A percentile compares a stretch with the other conserved stretches of the same genome.
Conservation (phyloP, 177 flowering plant genomes). For the Vitis hybrid region DNA sequence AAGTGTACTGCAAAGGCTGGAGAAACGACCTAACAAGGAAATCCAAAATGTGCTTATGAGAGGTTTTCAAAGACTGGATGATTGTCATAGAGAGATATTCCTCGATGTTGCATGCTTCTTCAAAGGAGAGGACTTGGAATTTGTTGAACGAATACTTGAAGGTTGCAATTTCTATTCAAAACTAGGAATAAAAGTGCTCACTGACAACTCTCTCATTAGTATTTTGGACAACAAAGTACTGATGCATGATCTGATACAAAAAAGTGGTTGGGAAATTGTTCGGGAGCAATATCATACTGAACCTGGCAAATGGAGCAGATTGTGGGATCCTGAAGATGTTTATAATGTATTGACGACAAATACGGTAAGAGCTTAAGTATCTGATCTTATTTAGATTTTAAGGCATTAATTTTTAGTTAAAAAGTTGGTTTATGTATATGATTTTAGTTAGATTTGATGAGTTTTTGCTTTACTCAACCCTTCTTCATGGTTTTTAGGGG, state of each 20-base stretch:
- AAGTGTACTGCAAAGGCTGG: neutral
- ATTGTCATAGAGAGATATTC: constrained; percentile 16
- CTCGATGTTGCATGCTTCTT: constrained; percentile 30
- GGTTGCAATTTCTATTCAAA: constrained; percentile 2
- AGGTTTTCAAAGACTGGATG: constrained; percentile 17
- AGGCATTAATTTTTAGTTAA: too few species aligned
- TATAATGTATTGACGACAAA: neutral
- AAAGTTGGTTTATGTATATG: too few species aligned
- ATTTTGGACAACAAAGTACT: neutral
- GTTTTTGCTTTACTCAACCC: too few species aligned
- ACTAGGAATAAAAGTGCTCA: constrained; percentile 12
- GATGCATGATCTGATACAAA: constrained; percentile 23
- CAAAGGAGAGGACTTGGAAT: constrained; percentile 4
- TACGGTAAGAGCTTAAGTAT: neutral
- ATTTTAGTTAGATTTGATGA: too few species aligned
- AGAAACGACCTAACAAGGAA: neutral
- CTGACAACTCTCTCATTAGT: constrained; percentile 7
- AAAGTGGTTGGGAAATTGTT: constrained; percentile 19
- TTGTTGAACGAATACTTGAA: neutral
- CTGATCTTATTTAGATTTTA: too few species aligned
- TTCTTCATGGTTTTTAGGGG: too few species aligned
- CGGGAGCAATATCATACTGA: constrained; percentile 1
- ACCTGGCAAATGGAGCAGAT: constrained; percentile 15
- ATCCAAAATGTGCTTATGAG: constrained; percentile 7
- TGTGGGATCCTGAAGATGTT: constrained; percentile 7